These are phyloP conservation scores for Amorphotheca resinae DNA, from an alignment of 495 filamentous ascomycete species.

Conservation along the genomic window DNA sequence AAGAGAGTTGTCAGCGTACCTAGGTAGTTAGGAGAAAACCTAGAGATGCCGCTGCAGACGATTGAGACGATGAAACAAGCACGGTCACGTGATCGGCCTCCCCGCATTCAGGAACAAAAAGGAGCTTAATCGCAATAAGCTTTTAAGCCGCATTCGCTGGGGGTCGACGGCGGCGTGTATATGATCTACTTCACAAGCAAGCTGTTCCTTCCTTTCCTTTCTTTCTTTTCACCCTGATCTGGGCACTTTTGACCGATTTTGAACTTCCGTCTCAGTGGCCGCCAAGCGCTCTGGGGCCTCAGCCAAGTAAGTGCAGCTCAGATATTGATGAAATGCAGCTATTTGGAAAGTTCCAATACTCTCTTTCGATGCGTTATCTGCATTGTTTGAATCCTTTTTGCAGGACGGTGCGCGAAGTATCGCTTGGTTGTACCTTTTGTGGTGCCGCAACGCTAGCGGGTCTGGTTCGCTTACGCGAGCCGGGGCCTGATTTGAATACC, in stretches of 20 bases:
- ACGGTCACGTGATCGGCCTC: no score
- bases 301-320: background rate
- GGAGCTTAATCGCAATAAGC: constrained; percentile 6
- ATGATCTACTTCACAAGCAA: background rate
- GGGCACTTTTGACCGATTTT: background rate
- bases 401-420: background rate
- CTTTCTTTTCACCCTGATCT: background rate
- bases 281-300: no score
- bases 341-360: background rate
- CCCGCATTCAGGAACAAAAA: background rate
- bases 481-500: background rate
- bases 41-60: no score
- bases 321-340: background rate
- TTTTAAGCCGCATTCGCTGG: constrained; percentile 10
- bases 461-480: background rate
- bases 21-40: no score
- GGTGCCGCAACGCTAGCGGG: no score
- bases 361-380: background rate
- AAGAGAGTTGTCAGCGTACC: no score
- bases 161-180: constrained; percentile 1
- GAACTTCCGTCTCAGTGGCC: background rate
- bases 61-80: no score
- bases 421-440: background rate
- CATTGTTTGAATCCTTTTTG: background rate
- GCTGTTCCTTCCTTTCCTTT: background rate